Evolutionary conservation across 2,329 filamentous ascomycete species (phyloP).

Genomic region (Teratosphaeriaceae sp.): DNA sequence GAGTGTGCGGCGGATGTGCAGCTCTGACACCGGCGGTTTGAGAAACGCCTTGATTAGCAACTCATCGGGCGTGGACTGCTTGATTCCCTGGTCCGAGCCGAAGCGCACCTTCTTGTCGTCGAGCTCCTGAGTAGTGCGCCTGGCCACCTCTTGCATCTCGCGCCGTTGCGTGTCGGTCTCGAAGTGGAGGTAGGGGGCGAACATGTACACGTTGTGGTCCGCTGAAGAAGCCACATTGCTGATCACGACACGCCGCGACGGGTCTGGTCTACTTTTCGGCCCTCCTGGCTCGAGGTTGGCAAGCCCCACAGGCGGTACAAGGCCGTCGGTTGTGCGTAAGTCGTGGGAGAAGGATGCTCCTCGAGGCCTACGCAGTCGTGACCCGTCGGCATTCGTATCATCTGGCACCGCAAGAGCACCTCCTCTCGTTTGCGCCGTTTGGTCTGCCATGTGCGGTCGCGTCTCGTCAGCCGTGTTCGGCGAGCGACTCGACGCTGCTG

Average conservation of each 20-base stretch:
- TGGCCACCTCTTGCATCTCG: constrained; percentile 52
- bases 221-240: constrained; percentile 13
- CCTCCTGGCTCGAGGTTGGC: neutral
- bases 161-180: constrained; percentile 46
- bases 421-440: neutral
- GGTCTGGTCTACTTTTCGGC: neutral
- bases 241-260: neutral
- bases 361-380: neutral
- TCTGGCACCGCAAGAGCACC: neutral
- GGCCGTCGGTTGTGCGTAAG: too few relatives aligned
- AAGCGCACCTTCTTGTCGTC: constrained; percentile 28
- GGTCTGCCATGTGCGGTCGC: too few relatives aligned
- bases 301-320: too few relatives aligned
- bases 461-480: too few relatives aligned
- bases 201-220: constrained; percentile 36
- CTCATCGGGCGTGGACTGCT: constrained; percentile 40
- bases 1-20: constrained; percentile 56
- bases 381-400: neutral
- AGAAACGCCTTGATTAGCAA: constrained; percentile 12
- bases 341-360: neutral
- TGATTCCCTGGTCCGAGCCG: constrained; percentile 16
- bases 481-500: too few relatives aligned
- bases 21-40: constrained; percentile 5
- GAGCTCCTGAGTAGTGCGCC: constrained; percentile 13
- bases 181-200: constrained; percentile 62